Evolutionary conservation across 208 protist genomes (phyloP).

Genomic region (Crithidia fasciculata): DNA sequence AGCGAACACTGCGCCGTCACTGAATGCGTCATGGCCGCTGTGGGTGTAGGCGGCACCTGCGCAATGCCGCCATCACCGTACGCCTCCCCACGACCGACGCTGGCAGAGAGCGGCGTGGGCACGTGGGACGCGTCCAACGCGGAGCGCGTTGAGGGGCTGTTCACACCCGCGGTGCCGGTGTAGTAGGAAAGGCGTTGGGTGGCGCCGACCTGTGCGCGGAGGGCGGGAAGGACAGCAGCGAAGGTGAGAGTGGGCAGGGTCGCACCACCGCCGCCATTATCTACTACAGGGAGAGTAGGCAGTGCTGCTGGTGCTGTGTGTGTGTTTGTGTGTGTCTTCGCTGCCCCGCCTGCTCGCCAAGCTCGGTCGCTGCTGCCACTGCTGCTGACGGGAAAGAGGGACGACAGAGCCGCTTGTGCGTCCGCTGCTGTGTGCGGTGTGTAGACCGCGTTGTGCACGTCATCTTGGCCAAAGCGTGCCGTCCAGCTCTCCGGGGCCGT

Average conservation of each 20-base stretch:
- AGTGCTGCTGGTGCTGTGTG: constrained; percentile 10
- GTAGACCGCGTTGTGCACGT: constrained; percentile 72
- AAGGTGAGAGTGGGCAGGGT: constrained; percentile 14
- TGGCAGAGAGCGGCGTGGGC: neutral
- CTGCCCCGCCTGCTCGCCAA: too few relatives aligned
- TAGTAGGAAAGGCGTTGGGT: constrained; percentile 22
- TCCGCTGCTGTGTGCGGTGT: constrained; percentile 57
- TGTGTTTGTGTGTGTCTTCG: too few relatives aligned
- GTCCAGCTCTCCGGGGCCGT: constrained; percentile 52
- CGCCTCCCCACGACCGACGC: neutral
- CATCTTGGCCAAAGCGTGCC: constrained; percentile 62
- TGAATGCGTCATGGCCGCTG: neutral
- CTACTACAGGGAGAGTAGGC: too few relatives aligned
- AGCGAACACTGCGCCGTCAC: neutral
- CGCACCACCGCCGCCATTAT: neutral
- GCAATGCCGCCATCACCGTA: neutral
- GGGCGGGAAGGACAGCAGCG: constrained; percentile 10
- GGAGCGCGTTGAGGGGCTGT: neutral
- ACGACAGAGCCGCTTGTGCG: constrained; percentile 44
- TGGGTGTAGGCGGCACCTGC: neutral
- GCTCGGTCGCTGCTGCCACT: neutral
- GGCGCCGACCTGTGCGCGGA: constrained; percentile 15
- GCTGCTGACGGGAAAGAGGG: constrained; percentile 36
- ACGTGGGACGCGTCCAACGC: neutral
- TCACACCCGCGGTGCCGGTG: constrained; percentile 2